phyloP scores from a whole-genome alignment of 2,329 filamentous ascomycete species.

The Sporothrix brunneoviolacea region DNA sequence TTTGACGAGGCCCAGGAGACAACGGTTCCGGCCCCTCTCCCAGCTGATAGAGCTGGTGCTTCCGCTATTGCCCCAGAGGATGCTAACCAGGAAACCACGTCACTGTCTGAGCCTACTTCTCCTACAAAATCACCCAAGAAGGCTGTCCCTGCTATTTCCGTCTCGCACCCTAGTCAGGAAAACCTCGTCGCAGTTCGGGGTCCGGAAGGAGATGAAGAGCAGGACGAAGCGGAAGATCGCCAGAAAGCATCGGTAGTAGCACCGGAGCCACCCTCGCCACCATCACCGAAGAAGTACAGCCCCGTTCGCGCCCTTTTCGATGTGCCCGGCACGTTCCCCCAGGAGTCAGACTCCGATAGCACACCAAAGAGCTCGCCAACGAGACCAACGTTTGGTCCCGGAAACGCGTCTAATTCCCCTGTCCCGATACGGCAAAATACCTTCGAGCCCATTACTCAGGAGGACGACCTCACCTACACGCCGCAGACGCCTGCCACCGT shows the following conservation, averaged over 20 bases:
- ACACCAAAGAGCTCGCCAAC: constrained; percentile 5
- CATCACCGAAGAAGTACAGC: background rate
- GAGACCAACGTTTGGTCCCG: background rate
- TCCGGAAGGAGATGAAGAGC: background rate
- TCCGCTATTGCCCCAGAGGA: background rate
- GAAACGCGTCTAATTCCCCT: background rate
- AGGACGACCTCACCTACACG: constrained; percentile 14
- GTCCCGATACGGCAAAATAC: constrained; percentile 12
- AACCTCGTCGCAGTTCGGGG: constrained; percentile 17
- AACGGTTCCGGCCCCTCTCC: constrained; percentile 8
- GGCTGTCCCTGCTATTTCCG: constrained; percentile 37
- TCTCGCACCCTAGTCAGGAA: constrained; percentile 35
- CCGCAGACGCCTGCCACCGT: constrained; percentile 20
- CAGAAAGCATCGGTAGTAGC: background rate
- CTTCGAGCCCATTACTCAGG: constrained; percentile 21
- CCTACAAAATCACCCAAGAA: constrained; percentile 1
- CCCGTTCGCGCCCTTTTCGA: constrained; percentile 30
- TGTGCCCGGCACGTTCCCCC: constrained; percentile 55
- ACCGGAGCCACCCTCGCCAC: background rate
- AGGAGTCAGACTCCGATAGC: constrained; percentile 28
- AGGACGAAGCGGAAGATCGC: background rate
- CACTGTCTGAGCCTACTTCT: background rate
- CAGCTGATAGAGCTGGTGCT: constrained; percentile 1
- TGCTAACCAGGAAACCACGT: background rate
- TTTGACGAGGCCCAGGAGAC: constrained; percentile 17